Evolutionary conservation across 192 early-diverging fungal species (phyloP).

Genomic region (Neocallimastix lanati): DNA sequence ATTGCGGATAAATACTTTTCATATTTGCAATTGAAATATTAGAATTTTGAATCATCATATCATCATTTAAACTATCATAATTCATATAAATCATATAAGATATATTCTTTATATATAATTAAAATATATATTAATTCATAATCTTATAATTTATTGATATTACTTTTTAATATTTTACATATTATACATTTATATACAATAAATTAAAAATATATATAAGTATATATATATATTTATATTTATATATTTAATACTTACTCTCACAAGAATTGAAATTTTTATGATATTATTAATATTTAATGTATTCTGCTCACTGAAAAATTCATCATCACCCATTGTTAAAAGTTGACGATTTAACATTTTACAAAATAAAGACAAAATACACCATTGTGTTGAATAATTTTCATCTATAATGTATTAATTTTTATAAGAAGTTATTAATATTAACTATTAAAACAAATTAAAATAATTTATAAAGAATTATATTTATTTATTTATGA

Average conservation of each 20-base stretch:
- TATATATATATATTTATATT: too few relatives aligned
- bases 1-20: background rate
- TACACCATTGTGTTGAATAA: slow-evolving; percentile 26
- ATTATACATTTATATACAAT: too few relatives aligned
- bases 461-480: background rate
- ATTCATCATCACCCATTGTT: slow-evolving; percentile 74
- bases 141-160: too few relatives aligned
- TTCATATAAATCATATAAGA: background rate
- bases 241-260: slow-evolving; percentile 16
- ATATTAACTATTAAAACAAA: too few relatives aligned
- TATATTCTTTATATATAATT: background rate
- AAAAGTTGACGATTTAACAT: slow-evolving; percentile 48
- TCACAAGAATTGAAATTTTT: slow-evolving; percentile 22
- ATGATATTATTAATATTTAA: slow-evolving; percentile 30
- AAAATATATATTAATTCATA: too few relatives aligned
- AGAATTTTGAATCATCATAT: background rate
- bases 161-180: too few relatives aligned
- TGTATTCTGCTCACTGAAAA: slow-evolving; percentile 41
- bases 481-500: too few relatives aligned
- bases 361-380: slow-evolving; percentile 53
- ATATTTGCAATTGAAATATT: background rate
- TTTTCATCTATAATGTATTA: slow-evolving; percentile 16
- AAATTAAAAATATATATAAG: too few relatives aligned
- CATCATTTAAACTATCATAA: background rate
- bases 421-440: too few relatives aligned